Evolutionary conservation across 306 rosid genomes (phyloP), one percentile per base, ranked within the genome.

Genomic region (Quercus robur): DNA sequence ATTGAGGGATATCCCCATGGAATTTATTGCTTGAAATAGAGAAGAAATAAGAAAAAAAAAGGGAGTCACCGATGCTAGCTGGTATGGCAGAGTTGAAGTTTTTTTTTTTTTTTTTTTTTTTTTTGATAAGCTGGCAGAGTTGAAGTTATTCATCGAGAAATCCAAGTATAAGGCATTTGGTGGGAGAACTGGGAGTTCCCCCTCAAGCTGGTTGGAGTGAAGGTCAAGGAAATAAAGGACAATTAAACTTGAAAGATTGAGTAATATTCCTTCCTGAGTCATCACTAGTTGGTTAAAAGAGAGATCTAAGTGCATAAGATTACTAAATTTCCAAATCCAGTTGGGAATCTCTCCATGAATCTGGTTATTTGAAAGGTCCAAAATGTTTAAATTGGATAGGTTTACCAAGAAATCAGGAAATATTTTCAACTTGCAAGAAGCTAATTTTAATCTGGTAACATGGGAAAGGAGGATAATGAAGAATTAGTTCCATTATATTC

Each of bases 291-390:
- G 44, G 77, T 92, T 92, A 71, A 54, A 23, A 46, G 97, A 90
- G 46, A 92, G 87, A 71, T 92, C 90, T 31, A 90, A 52, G 3
- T 23, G 12, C 0, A 1, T 0, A 17, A 67, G 4, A 8, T 31
- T 0, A 67, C 13, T 21, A 3, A 67, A 41, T 21, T 18, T 21
- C 93, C 91, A 87, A 38, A 89, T 75, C 95, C 92, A 89, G 1
- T 4, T 49, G 28, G 97, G 94, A 25, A 90, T 49, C n/a, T 71
- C 28, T 6, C 72, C 72, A 38, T 30, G 14, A 55, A 84, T 78
- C n/a, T 83, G 68, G 57, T 88, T 88, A 11, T 51, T 0, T 31
- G 91, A 83, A 76, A 88, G 84, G 25, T 88, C 91, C n/a, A 85
- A 57, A 10, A 0, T 0, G 3, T 0, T 0, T 10, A 85, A 51